Evolutionary conservation across 768 basidiomycete species (phyloP).

Genomic region (Brasilioporus rufonigricans): DNA sequence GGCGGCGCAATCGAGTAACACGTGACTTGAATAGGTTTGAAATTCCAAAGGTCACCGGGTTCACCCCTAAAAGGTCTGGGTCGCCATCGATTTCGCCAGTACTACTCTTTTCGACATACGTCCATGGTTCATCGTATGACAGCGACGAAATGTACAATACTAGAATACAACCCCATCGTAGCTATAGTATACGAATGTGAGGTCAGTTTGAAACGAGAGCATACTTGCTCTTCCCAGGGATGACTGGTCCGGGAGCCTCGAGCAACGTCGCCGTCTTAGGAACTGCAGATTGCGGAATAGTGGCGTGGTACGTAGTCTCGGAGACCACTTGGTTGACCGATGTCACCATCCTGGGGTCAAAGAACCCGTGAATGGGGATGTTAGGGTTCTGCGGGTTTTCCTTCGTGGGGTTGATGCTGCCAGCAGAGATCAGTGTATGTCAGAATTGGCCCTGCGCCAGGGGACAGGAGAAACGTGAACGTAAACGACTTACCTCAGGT

Average conservation of each 20-base stretch:
- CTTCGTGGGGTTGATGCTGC: constrained; percentile 32
- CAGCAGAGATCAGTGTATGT: neutral
- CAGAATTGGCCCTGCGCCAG: too few relatives aligned
- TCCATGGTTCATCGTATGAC: neutral
- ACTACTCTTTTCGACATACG: too few relatives aligned
- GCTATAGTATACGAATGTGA: too few relatives aligned
- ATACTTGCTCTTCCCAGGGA: too few relatives aligned
- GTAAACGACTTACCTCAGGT: constrained; percentile 35
- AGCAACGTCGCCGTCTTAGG: constrained; percentile 7
- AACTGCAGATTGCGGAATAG: constrained; percentile 22
- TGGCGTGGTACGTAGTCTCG: constrained; percentile 24
- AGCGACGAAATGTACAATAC: neutral
- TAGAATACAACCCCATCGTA: too few relatives aligned
- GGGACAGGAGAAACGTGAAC: too few relatives aligned
- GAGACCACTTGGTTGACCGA: constrained; percentile 34
- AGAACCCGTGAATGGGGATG: constrained; percentile 26
- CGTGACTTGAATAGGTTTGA: neutral
- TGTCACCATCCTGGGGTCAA: constrained; percentile 34
- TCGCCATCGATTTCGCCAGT: neutral
- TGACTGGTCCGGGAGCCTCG: neutral
- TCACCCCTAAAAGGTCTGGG: neutral
- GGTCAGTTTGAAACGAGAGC: too few relatives aligned
- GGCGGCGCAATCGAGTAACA: neutral
- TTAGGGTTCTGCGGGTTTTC: constrained; percentile 16
- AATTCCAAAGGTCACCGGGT: neutral